Evolutionary conservation across 192 early-diverging fungal species (phyloP).

Genomic region (Umbelopsis sp.): DNA sequence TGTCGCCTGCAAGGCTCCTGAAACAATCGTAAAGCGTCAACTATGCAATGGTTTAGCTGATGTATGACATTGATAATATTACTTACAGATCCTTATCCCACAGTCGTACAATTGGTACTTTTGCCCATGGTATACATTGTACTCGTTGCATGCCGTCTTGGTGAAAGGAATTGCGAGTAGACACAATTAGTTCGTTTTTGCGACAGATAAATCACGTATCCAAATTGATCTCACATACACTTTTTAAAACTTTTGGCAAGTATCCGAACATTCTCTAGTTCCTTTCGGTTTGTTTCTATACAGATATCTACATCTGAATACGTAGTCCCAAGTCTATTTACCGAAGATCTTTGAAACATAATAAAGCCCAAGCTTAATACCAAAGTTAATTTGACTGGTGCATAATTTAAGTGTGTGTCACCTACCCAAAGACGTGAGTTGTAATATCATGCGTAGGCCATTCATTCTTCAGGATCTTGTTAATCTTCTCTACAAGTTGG

Average conservation of each 20-base stretch:
- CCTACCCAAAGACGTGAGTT: slow-evolving; percentile 88
- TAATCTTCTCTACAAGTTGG: slow-evolving; percentile 78
- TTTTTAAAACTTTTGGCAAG: slow-evolving; percentile 74
- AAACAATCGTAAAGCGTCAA: background rate
- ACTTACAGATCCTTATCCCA: slow-evolving; percentile 86
- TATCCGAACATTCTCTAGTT: slow-evolving; percentile 72
- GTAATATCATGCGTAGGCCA: slow-evolving; percentile 80
- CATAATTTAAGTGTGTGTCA: background rate
- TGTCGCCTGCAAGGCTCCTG: slow-evolving; percentile 82
- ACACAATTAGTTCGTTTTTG: background rate
- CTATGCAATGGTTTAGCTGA: background rate
- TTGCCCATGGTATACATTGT: slow-evolving; percentile 79
- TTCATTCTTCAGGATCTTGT: slow-evolving; percentile 74
- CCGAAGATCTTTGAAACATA: slow-evolving; percentile 67
- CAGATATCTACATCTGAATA: slow-evolving; percentile 92
- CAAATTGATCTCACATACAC: slow-evolving; percentile 46
- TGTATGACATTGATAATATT: background rate
- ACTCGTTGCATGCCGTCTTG: slow-evolving; percentile 81
- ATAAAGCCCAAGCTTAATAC: background rate
- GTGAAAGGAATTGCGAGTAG: slow-evolving; percentile 6
- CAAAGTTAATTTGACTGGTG: background rate
- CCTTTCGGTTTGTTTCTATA: slow-evolving; percentile 82
- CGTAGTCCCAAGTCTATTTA: slow-evolving; percentile 84
- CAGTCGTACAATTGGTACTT: slow-evolving; percentile 92
- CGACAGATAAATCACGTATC: background rate